Percentiles rank a stretch among this genome's conserved stretches.
Evolutionary conservation across 2,329 filamentous ascomycete species (phyloP).

Genomic region (Scleromitrula shiraiana): DNA sequence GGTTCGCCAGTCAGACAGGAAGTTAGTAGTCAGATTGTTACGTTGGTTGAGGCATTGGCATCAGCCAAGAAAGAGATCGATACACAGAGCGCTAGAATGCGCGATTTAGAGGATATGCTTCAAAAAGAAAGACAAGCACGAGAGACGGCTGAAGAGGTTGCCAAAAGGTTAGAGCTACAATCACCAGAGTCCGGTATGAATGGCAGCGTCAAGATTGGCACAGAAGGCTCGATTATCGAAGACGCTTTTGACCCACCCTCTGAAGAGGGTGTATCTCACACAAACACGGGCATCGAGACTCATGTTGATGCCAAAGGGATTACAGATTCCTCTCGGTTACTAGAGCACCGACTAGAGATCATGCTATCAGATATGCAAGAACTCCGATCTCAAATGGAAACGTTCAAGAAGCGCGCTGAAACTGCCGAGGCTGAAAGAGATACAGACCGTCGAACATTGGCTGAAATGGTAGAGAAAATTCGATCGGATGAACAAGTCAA

Average conservation of each 20-base stretch:
- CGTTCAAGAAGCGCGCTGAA: constrained; percentile 70
- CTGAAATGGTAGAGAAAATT: constrained; percentile 82
- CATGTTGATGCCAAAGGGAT: constrained; percentile 68
- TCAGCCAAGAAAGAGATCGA: constrained; percentile 82
- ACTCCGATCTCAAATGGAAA: constrained; percentile 38
- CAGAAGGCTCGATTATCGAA: constrained; percentile 36
- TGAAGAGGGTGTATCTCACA: constrained; percentile 20
- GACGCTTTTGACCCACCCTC: constrained; percentile 38
- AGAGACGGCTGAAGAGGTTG: constrained; percentile 75
- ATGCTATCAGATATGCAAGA: constrained; percentile 27
- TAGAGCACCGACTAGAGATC: constrained; percentile 23
- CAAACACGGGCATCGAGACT: constrained; percentile 15
- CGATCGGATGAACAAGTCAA: constrained; percentile 52
- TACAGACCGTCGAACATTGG: constrained; percentile 63
- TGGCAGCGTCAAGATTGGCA: constrained; percentile 32
- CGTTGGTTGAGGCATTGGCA: constrained; percentile 76
- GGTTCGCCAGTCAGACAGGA: constrained; percentile 42
- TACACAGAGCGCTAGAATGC: constrained; percentile 69
- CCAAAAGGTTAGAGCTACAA: constrained; percentile 60
- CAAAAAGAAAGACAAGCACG: constrained; percentile 73
- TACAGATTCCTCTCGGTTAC: constrained; percentile 56
- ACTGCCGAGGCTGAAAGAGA: constrained; percentile 71
- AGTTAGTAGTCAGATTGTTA: constrained; percentile 64
- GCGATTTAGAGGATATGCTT: constrained; percentile 71
- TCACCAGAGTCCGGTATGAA: constrained; percentile 34